These are phyloP conservation scores for Agaricus blazei DNA, from an alignment of 768 basidiomycete species.

Conservation along the genomic window DNA sequence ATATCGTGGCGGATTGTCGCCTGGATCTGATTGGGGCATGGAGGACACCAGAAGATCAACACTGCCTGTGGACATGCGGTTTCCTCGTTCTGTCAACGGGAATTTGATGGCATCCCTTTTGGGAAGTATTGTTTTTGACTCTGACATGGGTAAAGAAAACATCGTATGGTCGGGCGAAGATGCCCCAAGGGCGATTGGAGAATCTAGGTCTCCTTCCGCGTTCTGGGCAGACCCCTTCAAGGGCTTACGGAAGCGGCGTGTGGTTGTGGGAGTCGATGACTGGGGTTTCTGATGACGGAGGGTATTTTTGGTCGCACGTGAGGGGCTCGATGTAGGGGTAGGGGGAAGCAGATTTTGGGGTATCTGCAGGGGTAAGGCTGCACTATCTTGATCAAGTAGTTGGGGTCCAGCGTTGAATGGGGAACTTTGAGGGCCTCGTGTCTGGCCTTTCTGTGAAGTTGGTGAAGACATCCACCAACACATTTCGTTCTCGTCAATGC, in stretches of 20 bases:
- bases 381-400: neutral
- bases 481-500: conserved; percentile 29
- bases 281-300: neutral
- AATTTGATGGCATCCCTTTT: neutral
- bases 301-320: neutral
- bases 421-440: neutral
- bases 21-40: conserved; percentile 15
- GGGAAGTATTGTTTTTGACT: neutral
- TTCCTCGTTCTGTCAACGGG: conserved; percentile 1
- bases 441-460: conserved; percentile 15
- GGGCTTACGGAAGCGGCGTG: neutral
- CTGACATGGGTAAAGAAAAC: neutral
- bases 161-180: neutral
- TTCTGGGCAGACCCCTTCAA: neutral
- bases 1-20: neutral
- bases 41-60: neutral
- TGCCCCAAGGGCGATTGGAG: conserved; percentile 18
- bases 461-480: conserved; percentile 27
- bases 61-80: neutral
- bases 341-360: neutral
- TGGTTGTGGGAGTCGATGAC: neutral
- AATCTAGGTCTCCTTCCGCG: conserved; percentile 15
- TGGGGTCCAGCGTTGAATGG: neutral
- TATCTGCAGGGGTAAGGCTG: neutral
- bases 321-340: conserved; percentile 1